Evolutionary conservation across 2,329 filamentous ascomycete genomes (phyloP).

Genomic region (Colletotrichum viniferum): DNA sequence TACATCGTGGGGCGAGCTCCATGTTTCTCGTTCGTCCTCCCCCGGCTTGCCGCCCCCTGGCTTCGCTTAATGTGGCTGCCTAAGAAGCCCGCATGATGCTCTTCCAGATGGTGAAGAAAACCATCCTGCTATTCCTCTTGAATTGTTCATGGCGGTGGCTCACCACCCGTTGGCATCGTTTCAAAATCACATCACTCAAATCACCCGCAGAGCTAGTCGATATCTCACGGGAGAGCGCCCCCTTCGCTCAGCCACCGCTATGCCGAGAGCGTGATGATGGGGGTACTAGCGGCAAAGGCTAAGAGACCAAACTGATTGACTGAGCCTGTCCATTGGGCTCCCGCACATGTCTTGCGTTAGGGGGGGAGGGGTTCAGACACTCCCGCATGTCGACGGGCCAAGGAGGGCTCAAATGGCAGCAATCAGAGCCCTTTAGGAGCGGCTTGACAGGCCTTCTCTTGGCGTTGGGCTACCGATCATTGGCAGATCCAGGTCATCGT

Average conservation of each 20-base stretch:
- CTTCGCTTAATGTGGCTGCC: neutral
- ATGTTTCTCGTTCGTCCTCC: neutral
- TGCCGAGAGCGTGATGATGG: neutral
- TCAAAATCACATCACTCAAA: neutral
- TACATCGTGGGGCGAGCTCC: neutral
- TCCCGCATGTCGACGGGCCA: neutral
- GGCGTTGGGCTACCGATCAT: neutral
- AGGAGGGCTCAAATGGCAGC: neutral
- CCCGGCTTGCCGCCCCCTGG: neutral
- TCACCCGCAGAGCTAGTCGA: neutral
- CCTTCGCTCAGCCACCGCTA: conserved; percentile 12
- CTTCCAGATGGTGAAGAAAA: neutral
- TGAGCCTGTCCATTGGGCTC: neutral
- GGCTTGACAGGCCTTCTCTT: neutral
- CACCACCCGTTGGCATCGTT: neutral
- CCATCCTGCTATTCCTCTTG: neutral
- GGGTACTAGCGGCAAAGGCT: neutral
- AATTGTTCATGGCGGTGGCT: neutral
- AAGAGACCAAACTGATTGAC: neutral
- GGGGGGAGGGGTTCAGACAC: neutral
- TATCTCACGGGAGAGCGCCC: neutral
- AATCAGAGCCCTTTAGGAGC: neutral
- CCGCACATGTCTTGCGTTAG: neutral
- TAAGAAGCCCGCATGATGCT: neutral
- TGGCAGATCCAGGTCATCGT: neutral